Conservation (phyloP, 371 early-diverging fungal species). For the Rhizomucor miehei region DNA sequence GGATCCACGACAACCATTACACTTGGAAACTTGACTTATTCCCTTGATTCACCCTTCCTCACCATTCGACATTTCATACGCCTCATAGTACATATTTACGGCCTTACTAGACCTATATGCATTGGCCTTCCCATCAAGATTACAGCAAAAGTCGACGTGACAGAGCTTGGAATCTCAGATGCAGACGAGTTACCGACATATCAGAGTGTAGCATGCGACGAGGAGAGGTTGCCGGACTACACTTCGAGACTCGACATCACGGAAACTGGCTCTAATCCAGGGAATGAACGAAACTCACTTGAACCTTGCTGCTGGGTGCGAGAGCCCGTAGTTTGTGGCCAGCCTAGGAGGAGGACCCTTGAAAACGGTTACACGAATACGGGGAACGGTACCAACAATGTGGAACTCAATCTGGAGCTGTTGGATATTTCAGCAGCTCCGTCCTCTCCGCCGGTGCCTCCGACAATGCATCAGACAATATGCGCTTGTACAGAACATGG, state of each 20-base stretch:
- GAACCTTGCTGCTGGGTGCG: conserved; percentile 2
- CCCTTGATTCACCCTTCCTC: conserved; percentile 36
- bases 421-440: background rate
- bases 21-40: conserved; percentile 12
- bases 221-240: conserved; percentile 29
- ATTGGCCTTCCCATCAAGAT: conserved; percentile 29
- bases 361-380: background rate
- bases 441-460: background rate
- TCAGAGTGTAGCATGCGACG: conserved; percentile 19
- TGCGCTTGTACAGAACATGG: background rate
- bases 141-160: conserved; percentile 7
- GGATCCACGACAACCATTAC: conserved; percentile 9
- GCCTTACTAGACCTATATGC: conserved; percentile 14
- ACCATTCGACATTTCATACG: conserved; percentile 27
- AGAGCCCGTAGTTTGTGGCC: background rate
- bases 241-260: conserved; percentile 5
- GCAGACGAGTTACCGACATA: conserved; percentile 24
- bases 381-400: background rate
- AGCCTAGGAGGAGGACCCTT: background rate
- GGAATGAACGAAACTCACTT: background rate
- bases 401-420: background rate
- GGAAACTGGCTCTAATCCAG: background rate
- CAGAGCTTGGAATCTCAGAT: background rate
- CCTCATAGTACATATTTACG: conserved; percentile 10
- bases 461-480: background rate